phyloP scores from a whole-genome alignment of 495 filamentous ascomycete species.

The Saxophila tyrrhenica region DNA sequence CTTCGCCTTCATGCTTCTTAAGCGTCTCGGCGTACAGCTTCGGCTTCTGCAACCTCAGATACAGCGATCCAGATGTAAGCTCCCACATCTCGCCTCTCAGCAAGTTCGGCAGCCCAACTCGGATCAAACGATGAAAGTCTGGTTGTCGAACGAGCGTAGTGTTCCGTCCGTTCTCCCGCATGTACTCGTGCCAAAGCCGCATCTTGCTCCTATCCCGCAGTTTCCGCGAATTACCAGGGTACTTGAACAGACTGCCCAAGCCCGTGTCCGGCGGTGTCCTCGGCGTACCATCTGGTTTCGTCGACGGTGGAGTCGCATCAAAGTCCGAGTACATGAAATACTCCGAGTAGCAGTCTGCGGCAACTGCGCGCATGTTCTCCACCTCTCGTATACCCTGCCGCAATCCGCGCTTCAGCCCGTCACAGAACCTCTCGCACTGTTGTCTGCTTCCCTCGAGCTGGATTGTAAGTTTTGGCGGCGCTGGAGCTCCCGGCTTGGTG shows the following conservation, averaged over 20 bases:
- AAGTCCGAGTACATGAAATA: constrained; percentile 56
- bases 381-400: constrained; percentile 77
- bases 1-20: constrained; percentile 63
- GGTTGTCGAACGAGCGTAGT: constrained; percentile 84
- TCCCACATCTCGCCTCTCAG: constrained; percentile 95
- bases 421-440: constrained; percentile 89
- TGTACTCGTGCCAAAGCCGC: constrained; percentile 91
- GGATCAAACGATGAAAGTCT: constrained; percentile 92
- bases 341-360: constrained; percentile 82
- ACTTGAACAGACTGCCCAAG: constrained; percentile 83
- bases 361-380: constrained; percentile 63
- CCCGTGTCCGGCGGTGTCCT: constrained; percentile 71
- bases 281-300: constrained; percentile 39
- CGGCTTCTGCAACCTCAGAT: constrained; percentile 73
- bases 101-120: constrained; percentile 88
- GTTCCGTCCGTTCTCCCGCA: constrained; percentile 89
- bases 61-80: constrained; percentile 80
- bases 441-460: constrained; percentile 80
- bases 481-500: constrained; percentile 38
- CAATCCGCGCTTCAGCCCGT: constrained; percentile 80
- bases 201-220: constrained; percentile 93
- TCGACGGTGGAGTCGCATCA: constrained; percentile 21
- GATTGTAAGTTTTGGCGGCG: constrained; percentile 66
- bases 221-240: constrained; percentile 93
- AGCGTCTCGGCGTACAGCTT: constrained; percentile 75